Evolutionary conservation across 371 early-diverging fungal species (phyloP).

Genomic region (Apophysomyces elegans): DNA sequence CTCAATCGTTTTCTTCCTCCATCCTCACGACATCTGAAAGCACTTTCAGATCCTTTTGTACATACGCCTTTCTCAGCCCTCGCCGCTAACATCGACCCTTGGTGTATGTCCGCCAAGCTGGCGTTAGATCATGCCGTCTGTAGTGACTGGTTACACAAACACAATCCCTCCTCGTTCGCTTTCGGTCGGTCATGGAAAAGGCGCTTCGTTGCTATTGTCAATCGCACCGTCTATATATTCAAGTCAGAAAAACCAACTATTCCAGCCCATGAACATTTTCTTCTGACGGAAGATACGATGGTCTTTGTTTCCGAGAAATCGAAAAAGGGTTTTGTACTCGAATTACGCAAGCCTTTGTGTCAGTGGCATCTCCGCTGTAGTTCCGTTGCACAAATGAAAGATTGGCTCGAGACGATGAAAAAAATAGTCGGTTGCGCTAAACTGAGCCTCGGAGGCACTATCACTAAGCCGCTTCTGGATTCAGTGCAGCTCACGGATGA

Average conservation of each 20-base stretch:
- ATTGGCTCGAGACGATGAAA: slow-evolving; percentile 47
- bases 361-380: slow-evolving; percentile 50
- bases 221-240: slow-evolving; percentile 38
- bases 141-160: slow-evolving; percentile 39
- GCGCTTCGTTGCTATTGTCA: slow-evolving; percentile 34
- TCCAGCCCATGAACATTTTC: slow-evolving; percentile 45
- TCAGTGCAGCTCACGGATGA: slow-evolving; percentile 38
- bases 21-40: slow-evolving; percentile 26
- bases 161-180: slow-evolving; percentile 38
- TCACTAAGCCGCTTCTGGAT: slow-evolving; percentile 22
- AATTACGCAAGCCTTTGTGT: slow-evolving; percentile 44
- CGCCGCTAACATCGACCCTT: slow-evolving; percentile 30
- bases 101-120: slow-evolving; percentile 39
- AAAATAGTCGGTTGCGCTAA: slow-evolving; percentile 46
- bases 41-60: slow-evolving; percentile 35
- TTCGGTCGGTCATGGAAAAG: slow-evolving; percentile 49
- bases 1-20: slow-evolving; percentile 33
- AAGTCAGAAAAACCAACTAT: slow-evolving; percentile 40
- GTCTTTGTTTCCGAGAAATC: slow-evolving; percentile 53
- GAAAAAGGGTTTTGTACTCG: slow-evolving; percentile 44
- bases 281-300: slow-evolving; percentile 46
- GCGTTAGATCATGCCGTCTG: slow-evolving; percentile 35
- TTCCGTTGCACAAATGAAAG: slow-evolving; percentile 36
- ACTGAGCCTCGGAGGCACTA: slow-evolving; percentile 32
- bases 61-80: slow-evolving; percentile 21